Evolutionary conservation across 2,329 filamentous ascomycete species (phyloP).

Genomic region (Penicillium sp.): DNA sequence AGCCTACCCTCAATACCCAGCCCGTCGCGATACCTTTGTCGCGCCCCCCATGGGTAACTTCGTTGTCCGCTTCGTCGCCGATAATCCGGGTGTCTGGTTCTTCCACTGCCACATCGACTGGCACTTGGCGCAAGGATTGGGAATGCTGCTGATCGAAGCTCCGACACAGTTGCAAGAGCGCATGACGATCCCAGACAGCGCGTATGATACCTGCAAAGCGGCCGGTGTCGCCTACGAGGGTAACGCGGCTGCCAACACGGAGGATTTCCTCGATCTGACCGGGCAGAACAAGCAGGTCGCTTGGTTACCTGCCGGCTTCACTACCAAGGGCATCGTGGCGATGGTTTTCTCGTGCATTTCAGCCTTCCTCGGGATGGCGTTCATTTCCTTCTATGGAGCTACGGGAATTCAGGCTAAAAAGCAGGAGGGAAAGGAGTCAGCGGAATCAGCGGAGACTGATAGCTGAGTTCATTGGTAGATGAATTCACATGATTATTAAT

Average conservation of each 20-base stretch:
- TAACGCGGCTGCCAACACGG: constrained; percentile 72
- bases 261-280: constrained; percentile 60
- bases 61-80: constrained; percentile 53
- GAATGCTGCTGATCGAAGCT: constrained; percentile 63
- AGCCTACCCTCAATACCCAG: constrained; percentile 54
- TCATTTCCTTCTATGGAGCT: constrained; percentile 63
- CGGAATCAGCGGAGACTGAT: neutral
- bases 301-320: constrained; percentile 67
- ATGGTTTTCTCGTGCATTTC: constrained; percentile 69
- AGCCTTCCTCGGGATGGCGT: constrained; percentile 65
- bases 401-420: constrained; percentile 14
- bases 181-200: constrained; percentile 60
- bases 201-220: constrained; percentile 58
- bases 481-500: neutral
- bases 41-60: constrained; percentile 65
- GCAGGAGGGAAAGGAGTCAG: neutral
- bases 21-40: constrained; percentile 67
- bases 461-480: neutral
- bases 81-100: constrained; percentile 59
- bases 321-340: constrained; percentile 67
- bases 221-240: constrained; percentile 55
- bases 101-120: constrained; percentile 83
- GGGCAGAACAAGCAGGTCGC: constrained; percentile 58
- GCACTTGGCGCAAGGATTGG: constrained; percentile 67
- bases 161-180: constrained; percentile 61